Conservation (phyloP, 192 early-diverging fungal species). For the Lunasporangiospora selenospora region DNA sequence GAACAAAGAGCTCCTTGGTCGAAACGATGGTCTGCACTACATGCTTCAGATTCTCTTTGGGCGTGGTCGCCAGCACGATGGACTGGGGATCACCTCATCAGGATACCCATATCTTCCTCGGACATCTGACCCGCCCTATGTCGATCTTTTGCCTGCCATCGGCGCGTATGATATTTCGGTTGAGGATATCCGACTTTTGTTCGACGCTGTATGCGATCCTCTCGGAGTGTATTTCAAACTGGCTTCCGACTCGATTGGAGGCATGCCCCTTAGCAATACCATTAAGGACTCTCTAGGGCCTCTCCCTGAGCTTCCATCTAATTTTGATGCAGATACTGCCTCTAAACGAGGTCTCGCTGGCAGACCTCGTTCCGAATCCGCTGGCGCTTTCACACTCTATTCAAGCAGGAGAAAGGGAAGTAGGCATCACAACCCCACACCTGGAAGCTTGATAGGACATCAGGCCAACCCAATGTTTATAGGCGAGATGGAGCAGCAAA, state of each 20-base stretch:
- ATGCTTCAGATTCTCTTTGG: conserved; percentile 50
- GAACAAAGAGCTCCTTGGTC: conserved; percentile 50
- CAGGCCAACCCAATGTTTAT: conserved; percentile 50
- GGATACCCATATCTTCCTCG: conserved; percentile 28
- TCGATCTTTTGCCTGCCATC: conserved; percentile 50
- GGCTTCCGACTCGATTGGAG: conserved; percentile 7
- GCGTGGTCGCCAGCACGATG: conserved; percentile 25
- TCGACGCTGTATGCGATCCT: conserved; percentile 51
- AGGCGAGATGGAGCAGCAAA: conserved; percentile 50
- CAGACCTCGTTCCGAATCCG: conserved; percentile 31
- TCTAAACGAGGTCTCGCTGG: conserved; percentile 14
- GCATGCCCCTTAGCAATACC: neutral
- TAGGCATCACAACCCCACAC: neutral
- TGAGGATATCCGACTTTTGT: conserved; percentile 40
- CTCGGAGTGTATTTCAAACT: conserved; percentile 44
- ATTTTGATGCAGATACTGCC: conserved; percentile 10
- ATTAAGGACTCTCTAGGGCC: conserved; percentile 30
- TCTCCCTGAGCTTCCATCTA: conserved; percentile 20
- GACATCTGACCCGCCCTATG: conserved; percentile 38
- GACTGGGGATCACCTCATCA: conserved; percentile 6
- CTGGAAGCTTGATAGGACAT: neutral
- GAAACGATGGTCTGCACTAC: conserved; percentile 41
- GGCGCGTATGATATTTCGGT: conserved; percentile 51
- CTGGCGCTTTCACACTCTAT: conserved; percentile 15
- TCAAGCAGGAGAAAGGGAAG: conserved; percentile 6